Base-by-base conservation (phyloP, 1,284 basidiomycete genomes). In the Malassezia caprae region DNA sequence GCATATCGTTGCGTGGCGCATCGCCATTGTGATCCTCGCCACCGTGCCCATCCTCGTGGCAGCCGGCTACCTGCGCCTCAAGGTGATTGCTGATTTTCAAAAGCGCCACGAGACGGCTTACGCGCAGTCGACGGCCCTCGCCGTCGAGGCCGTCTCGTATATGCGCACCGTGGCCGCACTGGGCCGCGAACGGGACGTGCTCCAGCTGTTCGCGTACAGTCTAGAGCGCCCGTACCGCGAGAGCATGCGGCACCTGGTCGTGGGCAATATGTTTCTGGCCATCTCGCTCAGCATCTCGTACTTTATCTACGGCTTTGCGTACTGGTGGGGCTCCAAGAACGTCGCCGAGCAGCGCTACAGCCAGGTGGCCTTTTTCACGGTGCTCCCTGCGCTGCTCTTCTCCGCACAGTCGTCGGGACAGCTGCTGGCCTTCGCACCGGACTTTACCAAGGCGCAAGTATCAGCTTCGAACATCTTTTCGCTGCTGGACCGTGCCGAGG, bases 231-330 rank as follows among this genome's bases (percentile, higher is more conserved):
- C 67, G n/a, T 69, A 69, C 42, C 49, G 48, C n/a, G 67, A 67
- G 28, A 41, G 49, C 17, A 48, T 61, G 51, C 59, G 65, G 2
- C 62, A 69, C 21, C 61, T 65, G 34, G 21, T 67, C 7, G 54
- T 61, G 12, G 67, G 65, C 32, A 67, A 69, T 35, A 48, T 65
- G 12, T 67, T 60, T 15, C 37, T 69, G 34, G 67, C 67, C 1
- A 37, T 64, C 6, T 62, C 67, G 26, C 50, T 69, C 37, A 68
- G 67, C 42, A 62, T 68, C 37, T 64, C 62, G 19, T 68, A 68
- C 59, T 68, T 68, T 51, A 62, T 68, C 44, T 65, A 69, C 39
- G 65, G 62, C 8, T 69, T 67, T 45, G 67, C 67, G 27, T 69
- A 69, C 44, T 69, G 63, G 63, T 69, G 65, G 65, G 67, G 67